A percentile compares a stretch with the other conserved stretches of the same genome.
Conservation (phyloP, 495 filamentous ascomycete genomes). For the Echria macrotheca region DNA sequence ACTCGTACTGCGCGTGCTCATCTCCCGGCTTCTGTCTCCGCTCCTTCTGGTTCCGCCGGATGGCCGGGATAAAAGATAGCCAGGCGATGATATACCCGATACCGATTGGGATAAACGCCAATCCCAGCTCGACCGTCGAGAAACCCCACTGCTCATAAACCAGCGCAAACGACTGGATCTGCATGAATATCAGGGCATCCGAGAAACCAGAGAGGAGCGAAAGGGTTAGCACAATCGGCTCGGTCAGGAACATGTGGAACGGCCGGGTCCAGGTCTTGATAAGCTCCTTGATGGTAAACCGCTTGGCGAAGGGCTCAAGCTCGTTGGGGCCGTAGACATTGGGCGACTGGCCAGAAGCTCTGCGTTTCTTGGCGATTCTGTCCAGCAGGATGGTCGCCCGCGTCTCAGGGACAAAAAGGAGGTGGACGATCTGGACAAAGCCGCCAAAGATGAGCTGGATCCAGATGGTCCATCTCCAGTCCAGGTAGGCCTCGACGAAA, state of each 20-base stretch:
- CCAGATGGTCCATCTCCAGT: conserved; percentile 79
- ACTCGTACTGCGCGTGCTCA: conserved; percentile 57
- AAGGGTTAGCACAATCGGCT: conserved; percentile 68
- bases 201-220: conserved; percentile 71
- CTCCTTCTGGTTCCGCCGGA: conserved; percentile 50
- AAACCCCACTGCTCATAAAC: conserved; percentile 65
- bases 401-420: conserved; percentile 64
- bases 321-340: conserved; percentile 62
- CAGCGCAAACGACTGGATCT: conserved; percentile 60
- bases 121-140: conserved; percentile 46
- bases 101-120: conserved; percentile 59
- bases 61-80: conserved; percentile 57
- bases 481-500: conserved; percentile 58
- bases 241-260: conserved; percentile 72
- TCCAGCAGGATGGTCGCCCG: conserved; percentile 63
- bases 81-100: conserved; percentile 63
- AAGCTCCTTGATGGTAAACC: conserved; percentile 52
- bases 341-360: conserved; percentile 47
- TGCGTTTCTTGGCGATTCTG: conserved; percentile 57
- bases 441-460: conserved; percentile 73
- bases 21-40: conserved; percentile 48
- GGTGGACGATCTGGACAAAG: conserved; percentile 58
- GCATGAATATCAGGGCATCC: conserved; percentile 78
- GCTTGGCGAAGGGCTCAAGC: conserved; percentile 42
- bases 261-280: conserved; percentile 61